Conservation (phyloP, 1,139 yeast genomes). For the Scheffersomyces illinoinensis region DNA sequence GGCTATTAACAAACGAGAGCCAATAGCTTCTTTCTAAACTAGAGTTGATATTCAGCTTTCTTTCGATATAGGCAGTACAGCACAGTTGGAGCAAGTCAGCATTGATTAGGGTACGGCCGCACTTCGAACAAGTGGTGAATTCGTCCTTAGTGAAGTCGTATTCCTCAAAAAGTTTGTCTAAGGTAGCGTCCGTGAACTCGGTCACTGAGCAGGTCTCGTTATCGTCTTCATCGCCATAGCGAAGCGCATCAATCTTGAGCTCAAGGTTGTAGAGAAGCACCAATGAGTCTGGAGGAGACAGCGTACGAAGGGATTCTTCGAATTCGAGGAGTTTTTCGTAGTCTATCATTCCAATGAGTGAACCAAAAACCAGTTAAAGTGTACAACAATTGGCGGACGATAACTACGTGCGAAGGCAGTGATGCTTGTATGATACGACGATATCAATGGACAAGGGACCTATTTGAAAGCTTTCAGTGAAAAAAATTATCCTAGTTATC, state of each 20-base stretch:
- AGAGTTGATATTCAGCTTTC: slow-evolving; percentile 20
- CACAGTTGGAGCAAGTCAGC: slow-evolving; percentile 16
- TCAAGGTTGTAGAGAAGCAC: slow-evolving; percentile 32
- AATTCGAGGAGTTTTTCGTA: slow-evolving; percentile 42
- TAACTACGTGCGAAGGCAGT: background rate
- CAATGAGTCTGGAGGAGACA: slow-evolving; percentile 19
- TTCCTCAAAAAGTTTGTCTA: slow-evolving; percentile 16
- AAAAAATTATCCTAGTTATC: background rate
- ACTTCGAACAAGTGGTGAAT: slow-evolving; percentile 36
- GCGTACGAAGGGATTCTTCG: slow-evolving; percentile 39
- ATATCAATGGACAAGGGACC: too few relatives aligned
- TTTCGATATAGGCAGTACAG: slow-evolving; percentile 19
- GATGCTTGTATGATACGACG: background rate
- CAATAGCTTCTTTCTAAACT: slow-evolving; percentile 44
- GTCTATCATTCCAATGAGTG: slow-evolving; percentile 18
- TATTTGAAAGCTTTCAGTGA: too few relatives aligned
- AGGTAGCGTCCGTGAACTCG: slow-evolving; percentile 14
- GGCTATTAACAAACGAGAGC: slow-evolving; percentile 46
- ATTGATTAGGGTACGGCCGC: slow-evolving; percentile 23
- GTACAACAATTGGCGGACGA: too few relatives aligned
- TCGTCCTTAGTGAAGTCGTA: slow-evolving; percentile 35
- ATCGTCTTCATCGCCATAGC: slow-evolving; percentile 12
- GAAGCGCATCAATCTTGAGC: slow-evolving; percentile 29
- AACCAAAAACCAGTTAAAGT: too few relatives aligned
- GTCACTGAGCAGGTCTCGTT: slow-evolving; percentile 4